Conservation (phyloP, 129 eudicot species). For the carrot (Daucus carota) region DH1_v3.0 NC_030389.2:44006501-44007000, state of each 20-base stretch:
- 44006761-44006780: not conserved
- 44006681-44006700: too few species aligned
- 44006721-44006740: too few species aligned
- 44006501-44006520: too few species aligned
- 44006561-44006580: too few species aligned
- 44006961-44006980: not conserved
- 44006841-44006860: not conserved
- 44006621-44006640: too few species aligned
- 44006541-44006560: too few species aligned
- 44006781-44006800: not conserved
- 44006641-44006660: too few species aligned
- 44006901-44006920: not conserved
- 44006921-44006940: not conserved
- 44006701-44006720: not conserved
- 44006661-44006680: too few species aligned
- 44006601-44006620: too few species aligned
- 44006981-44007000: not conserved
- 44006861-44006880: slow-evolving; percentile 4
- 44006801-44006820: not conserved
- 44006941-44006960: not conserved
- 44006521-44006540: too few species aligned
- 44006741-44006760: not conserved
- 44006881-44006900: not conserved
- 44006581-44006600: too few species aligned
- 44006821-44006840: not conserved